These are phyloP conservation scores for Lachancea mirantina DNA, from an alignment of 805 yeast genomes.

Conservation along the genomic window DNA sequence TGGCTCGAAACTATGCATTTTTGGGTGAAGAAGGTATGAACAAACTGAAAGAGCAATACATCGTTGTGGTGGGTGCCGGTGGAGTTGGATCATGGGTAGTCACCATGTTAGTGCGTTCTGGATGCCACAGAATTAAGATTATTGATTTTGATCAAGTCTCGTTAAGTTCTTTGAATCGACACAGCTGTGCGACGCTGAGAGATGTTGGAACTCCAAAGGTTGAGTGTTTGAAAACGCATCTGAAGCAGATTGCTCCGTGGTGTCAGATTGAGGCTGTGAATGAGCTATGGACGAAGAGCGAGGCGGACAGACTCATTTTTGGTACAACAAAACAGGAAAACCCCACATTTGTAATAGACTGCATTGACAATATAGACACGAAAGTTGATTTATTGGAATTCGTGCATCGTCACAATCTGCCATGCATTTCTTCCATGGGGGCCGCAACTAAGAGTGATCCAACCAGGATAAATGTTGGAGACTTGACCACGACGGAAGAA, in stretches of 20 bases:
- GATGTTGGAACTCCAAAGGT: slow-evolving; percentile 95
- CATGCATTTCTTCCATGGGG: slow-evolving; percentile 89
- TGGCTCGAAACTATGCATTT: slow-evolving; percentile 90
- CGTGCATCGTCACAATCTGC: slow-evolving; percentile 52
- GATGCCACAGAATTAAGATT: slow-evolving; percentile 68
- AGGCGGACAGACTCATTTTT: slow-evolving; percentile 52
- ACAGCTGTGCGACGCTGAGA: slow-evolving; percentile 81
- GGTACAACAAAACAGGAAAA: slow-evolving; percentile 36
- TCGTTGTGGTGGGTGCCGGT: slow-evolving; percentile 89
- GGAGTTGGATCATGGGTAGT: slow-evolving; percentile 98
- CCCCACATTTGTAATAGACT: slow-evolving; percentile 83
- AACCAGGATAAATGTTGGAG: slow-evolving; percentile 82
- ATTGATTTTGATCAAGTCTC: slow-evolving; percentile 97
- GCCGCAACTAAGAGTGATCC: slow-evolving; percentile 97
- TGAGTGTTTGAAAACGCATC: slow-evolving; percentile 61
- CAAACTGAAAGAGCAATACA: slow-evolving; percentile 59
- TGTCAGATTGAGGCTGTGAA: slow-evolving; percentile 69
- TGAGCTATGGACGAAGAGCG: slow-evolving; percentile 65
- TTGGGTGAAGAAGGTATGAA: slow-evolving; percentile 79
- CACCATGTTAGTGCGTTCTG: slow-evolving; percentile 86
- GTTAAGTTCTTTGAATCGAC: slow-evolving; percentile 84
- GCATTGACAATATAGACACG: slow-evolving; percentile 96
- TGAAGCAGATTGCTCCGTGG: slow-evolving; percentile 88
- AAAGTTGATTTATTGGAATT: slow-evolving; percentile 82
- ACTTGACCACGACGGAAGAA: slow-evolving; percentile 83